Base-by-base conservation (phyloP, 2,329 filamentous ascomycete genomes). In the Xylaria sp. region DNA sequence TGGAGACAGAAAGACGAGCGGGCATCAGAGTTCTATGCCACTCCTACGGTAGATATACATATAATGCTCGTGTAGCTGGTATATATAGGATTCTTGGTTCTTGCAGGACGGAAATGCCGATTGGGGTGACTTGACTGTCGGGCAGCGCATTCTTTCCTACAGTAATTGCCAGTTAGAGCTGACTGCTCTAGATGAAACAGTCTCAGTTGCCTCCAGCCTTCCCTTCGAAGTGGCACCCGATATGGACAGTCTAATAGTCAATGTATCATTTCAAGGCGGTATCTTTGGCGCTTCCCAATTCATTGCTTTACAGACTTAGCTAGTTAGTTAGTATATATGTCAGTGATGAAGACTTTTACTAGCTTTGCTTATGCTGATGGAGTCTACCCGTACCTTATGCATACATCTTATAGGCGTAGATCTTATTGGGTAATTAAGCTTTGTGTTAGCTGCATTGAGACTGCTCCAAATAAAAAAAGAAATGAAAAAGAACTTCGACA, bases 131-230 rank as follows among this genome's bases (percentile, higher is more conserved):
- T 57, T 57, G 52, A n/a, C n/a, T n/a, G n/a, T n/a, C n/a, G n/a
- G n/a, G 58, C 50, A 49, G 31, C 15, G 56, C 49, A 54, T 60
- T 46, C 19, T 25, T 54, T 28, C 42, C 50, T 42, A n/a, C n/a
- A n/a, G n/a, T n/a, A 60, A 31, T 40, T 51, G 33, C 57, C 45
- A 46, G 40, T 40, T 40, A 14, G 31, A 60, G 57, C 57, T 60
- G 57, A 60, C 57, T 47, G 54, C 7, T 57, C 33, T 38, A 46
- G 38, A 61, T 61, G 59, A 61, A 61, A 61, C 59, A 46, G 33
- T 47, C 46, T 61, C 50, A 53, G 38, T 61, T 49, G 15, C 50
- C 40, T 54, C 42, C 50, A 55, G 45, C 52, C 31, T 45, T 37
- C 38, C 47, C n/a, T n/a, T 19, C 33, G 21, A 23, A 15, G 19